Conservation (phyloP, 805 yeast genomes). For the Lipomyces sp. region DNA sequence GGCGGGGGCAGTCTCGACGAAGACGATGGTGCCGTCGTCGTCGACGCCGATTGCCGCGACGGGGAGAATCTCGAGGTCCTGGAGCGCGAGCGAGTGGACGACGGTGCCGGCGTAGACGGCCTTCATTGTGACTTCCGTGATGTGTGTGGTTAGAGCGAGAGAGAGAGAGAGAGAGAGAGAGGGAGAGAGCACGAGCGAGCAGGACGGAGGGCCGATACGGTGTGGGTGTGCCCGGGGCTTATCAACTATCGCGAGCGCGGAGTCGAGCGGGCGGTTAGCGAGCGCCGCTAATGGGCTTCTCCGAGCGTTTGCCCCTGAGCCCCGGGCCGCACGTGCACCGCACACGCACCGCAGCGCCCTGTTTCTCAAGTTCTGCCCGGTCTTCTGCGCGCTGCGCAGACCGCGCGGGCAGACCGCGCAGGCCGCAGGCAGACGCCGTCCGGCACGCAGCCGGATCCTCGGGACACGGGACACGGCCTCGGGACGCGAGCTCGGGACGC, state of each 20-base stretch:
- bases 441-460: neutral
- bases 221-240: neutral
- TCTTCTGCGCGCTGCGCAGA: neutral
- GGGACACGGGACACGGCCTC: neutral
- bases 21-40: conserved; percentile 51
- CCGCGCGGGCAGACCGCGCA: too few relatives aligned
- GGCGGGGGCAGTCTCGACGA: conserved; percentile 31
- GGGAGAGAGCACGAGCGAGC: too few relatives aligned
- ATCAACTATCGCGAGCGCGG: neutral
- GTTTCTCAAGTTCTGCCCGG: neutral
- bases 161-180: neutral
- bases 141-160: neutral
- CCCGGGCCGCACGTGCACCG: neutral
- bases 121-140: neutral
- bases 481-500: neutral
- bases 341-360: neutral
- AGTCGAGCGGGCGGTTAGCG: neutral
- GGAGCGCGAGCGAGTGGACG: conserved; percentile 65
- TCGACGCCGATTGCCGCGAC: conserved; percentile 64
- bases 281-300: conserved; percentile 3
- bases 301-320: neutral
- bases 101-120: conserved; percentile 52
- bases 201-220: neutral
- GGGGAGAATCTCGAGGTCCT: conserved; percentile 53
- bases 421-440: neutral